A percentile compares a stretch with the other conserved stretches of the same genome.
phyloP scores from a whole-genome alignment of 2,329 filamentous ascomycete species.

The Alternaria metachromatica region DNA sequence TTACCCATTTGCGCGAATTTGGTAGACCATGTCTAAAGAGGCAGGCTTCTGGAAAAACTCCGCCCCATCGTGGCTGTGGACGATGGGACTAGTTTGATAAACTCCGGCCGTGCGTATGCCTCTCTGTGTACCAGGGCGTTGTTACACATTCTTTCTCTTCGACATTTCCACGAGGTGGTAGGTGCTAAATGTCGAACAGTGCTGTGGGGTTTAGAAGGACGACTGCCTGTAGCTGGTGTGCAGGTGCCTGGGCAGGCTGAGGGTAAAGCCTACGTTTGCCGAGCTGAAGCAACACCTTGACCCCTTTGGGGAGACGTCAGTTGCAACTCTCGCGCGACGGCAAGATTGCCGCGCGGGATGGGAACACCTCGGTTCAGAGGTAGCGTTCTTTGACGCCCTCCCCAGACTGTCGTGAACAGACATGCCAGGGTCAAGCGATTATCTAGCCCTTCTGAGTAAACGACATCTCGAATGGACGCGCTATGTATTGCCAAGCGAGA shows the following conservation, averaged over 20 bases:
- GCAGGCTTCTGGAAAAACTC: slow-evolving; percentile 23
- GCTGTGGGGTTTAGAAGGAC: neutral
- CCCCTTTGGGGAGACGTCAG: neutral
- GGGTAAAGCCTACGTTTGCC: slow-evolving; percentile 17
- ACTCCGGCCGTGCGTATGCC: neutral
- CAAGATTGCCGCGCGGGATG: neutral
- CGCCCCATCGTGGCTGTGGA: slow-evolving; percentile 25
- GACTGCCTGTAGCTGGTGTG: neutral
- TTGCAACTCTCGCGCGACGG: neutral
- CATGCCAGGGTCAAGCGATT: slow-evolving; percentile 12
- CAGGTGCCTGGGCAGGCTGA: neutral
- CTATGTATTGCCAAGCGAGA: slow-evolving; percentile 25
- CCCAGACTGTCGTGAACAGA: slow-evolving; percentile 1
- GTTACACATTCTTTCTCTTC: neutral
- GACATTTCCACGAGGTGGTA: neutral
- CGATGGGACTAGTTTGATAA: slow-evolving; percentile 10
- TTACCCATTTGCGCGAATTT: slow-evolving; percentile 15
- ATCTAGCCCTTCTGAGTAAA: slow-evolving; percentile 8
- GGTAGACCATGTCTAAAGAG: slow-evolving; percentile 11
- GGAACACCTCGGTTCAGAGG: slow-evolving; percentile 12
- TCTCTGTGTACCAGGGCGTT: neutral
- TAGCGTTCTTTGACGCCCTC: slow-evolving; percentile 6
- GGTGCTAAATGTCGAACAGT: neutral
- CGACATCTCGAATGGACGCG: slow-evolving; percentile 7
- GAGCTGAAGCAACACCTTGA: slow-evolving; percentile 11